phyloP scores from a whole-genome alignment of 257 asterid species.

The Cruciata laevipes region DNA sequence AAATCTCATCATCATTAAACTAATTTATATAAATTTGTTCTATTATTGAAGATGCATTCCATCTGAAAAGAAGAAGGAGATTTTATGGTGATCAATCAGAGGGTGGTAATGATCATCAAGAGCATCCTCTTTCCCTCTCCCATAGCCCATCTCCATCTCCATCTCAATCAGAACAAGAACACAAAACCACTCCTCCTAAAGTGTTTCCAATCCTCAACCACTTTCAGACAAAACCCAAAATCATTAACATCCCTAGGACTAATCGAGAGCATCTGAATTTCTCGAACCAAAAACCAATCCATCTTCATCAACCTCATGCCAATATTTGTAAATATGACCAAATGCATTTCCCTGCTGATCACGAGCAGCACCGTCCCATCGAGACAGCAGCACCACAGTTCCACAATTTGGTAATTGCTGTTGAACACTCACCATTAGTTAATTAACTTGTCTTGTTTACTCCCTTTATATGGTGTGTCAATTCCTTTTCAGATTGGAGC shows the following conservation, averaged over 20 bases:
- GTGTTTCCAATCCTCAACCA: constrained; percentile 36
- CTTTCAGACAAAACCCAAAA: constrained; percentile 23
- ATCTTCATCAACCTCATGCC: constrained; percentile 2
- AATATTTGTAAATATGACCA: constrained; percentile 26
- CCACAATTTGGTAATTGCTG: constrained; percentile 40
- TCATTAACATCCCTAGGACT: constrained; percentile 16
- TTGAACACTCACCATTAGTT: background rate
- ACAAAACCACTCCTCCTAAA: constrained; percentile 22
- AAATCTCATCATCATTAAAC: no score
- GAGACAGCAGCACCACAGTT: constrained; percentile 30
- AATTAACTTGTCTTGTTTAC: no score
- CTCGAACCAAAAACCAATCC: constrained; percentile 18
- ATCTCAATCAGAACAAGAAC: constrained; percentile 66
- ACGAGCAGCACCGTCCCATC: constrained; percentile 20
- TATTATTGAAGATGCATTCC: constrained; percentile 45
- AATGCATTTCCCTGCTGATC: constrained; percentile 18
- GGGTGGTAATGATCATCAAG: constrained; percentile 21
- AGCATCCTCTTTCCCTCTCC: constrained; percentile 46
- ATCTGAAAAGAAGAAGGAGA: constrained; percentile 75
- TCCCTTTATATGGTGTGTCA: no score
- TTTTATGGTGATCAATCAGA: constrained; percentile 30
- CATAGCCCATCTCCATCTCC: constrained; percentile 49
- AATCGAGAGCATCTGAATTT: constrained; percentile 29
- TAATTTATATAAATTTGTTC: background rate
- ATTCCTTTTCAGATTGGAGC: constrained; percentile 58